These are phyloP conservation scores for Melocanna baccifera DNA, from an alignment of 176 grass and related monocot species.

Conservation along the genomic window DNA sequence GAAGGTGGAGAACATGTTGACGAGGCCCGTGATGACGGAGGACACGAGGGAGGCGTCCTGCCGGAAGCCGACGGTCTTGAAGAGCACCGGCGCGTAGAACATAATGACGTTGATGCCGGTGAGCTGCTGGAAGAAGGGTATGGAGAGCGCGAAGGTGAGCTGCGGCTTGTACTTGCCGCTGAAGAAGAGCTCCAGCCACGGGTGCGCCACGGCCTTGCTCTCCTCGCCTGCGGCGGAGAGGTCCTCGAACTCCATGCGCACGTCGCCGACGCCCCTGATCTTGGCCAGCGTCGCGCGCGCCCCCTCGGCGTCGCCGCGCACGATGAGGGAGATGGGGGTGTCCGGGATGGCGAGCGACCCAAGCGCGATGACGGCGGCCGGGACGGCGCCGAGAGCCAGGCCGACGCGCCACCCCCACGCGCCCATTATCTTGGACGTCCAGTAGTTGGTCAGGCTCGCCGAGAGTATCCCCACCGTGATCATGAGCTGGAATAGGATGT, in stretches of 20 bases:
- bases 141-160: constrained; percentile 21
- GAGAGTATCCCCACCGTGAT: constrained; percentile 51
- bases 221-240: constrained; percentile 18
- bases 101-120: constrained; percentile 72
- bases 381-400: constrained; percentile 40
- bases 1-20: constrained; percentile 60
- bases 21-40: constrained; percentile 56
- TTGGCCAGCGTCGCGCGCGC: constrained; percentile 33
- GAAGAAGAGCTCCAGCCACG: constrained; percentile 45
- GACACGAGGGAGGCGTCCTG: constrained; percentile 39
- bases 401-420: constrained; percentile 44
- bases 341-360: constrained; percentile 41
- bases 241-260: constrained; percentile 44
- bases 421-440: constrained; percentile 22
- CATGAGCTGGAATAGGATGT: constrained; percentile 61
- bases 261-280: constrained; percentile 44
- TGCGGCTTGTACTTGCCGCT: constrained; percentile 51
- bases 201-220: constrained; percentile 28
- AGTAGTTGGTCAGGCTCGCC: constrained; percentile 42
- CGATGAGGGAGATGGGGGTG: constrained; percentile 38
- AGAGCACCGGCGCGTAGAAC: constrained; percentile 69
- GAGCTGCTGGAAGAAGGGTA: constrained; percentile 48
- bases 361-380: constrained; percentile 35
- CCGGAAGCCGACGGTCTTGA: constrained; percentile 52
- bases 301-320: constrained; percentile 25